Evolutionary conservation across 1,284 basidiomycete genomes (phyloP), one percentile per base, ranked within the genome.

Genomic region (Cryptococcus sp.): DNA sequence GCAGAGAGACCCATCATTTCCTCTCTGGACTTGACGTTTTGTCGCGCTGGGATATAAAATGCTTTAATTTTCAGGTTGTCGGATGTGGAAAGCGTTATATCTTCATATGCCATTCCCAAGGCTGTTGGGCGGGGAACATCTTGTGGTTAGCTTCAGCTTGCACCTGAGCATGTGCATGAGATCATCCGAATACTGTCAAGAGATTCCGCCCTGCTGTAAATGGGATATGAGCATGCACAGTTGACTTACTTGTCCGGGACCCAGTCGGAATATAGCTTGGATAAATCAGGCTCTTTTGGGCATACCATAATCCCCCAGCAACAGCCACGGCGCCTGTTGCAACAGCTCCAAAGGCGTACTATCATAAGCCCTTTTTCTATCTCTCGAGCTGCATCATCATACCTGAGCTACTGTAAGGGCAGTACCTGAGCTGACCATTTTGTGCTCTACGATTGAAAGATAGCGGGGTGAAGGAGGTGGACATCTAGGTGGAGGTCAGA

Each of bases 251-350:
- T 61, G 78, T 83, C 32, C 90, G 78, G n/a, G 89, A 89, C 3
- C 88, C 89, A 21, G 83, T 80, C 11, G 90, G 90, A 61, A 87
- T 86, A n/a, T 86, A 83, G 23, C 88, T 85, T 0, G 91, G 91
- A 69, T 94, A 94, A 67, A 94, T 92, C 48, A 94, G 78, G 57
- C 82, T 86, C 67, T 85, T 86, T 72, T 94, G 91, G 36, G 88
- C 91, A 67, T 85, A 89, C 31, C 89, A 80, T 36, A 92, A 78
- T 7, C 86, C 86, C 40, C 82, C 80, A 51, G 84, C 86, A 83
- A 70, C 40, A 5, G 70, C 28, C 23, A 60, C 55, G 3, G 64
- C 53, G 19, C 61, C 57, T 2, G 54, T 49, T 24, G 56, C 56
- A 10, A 60, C 57, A 13, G 65, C 54, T 23, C 69, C 70, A 13